Conservation (phyloP, 208 protist genomes). For the Wallacemonas sp. region DNA sequence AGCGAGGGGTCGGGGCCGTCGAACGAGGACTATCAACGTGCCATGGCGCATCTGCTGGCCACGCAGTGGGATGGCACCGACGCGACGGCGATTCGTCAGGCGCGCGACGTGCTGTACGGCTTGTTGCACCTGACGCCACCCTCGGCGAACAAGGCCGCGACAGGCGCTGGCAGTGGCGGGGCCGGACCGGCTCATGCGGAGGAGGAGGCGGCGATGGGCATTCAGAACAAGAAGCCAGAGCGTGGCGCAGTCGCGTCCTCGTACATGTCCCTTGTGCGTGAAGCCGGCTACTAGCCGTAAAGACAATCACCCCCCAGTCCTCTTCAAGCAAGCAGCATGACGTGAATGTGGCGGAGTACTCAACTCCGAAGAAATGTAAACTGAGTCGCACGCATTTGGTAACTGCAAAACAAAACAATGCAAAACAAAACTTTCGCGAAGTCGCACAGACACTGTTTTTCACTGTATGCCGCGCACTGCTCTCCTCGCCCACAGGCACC, state of each 20-base stretch:
- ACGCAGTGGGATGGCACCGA: constrained; percentile 86
- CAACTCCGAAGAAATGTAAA: too few relatives aligned
- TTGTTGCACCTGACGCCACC: constrained; percentile 66
- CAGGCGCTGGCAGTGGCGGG: background rate
- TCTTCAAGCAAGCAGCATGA: too few relatives aligned
- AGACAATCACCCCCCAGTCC: too few relatives aligned
- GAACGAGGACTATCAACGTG: constrained; percentile 27
- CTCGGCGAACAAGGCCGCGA: background rate
- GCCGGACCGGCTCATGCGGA: too few relatives aligned
- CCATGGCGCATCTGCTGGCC: constrained; percentile 61
- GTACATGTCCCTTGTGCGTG: constrained; percentile 81
- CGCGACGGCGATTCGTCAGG: constrained; percentile 47
- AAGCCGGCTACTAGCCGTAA: constrained; percentile 70
- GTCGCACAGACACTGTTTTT: too few relatives aligned
- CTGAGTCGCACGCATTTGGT: too few relatives aligned
- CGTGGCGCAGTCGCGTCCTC: constrained; percentile 56
- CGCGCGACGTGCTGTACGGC: constrained; percentile 80
- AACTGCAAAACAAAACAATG: too few relatives aligned
- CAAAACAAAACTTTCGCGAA: too few relatives aligned
- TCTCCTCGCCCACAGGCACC: too few relatives aligned
- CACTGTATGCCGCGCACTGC: too few relatives aligned
- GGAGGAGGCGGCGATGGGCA: constrained; percentile 2
- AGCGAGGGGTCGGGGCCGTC: background rate
- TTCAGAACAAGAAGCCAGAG: constrained; percentile 19
- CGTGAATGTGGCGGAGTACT: too few relatives aligned